Evolutionary conservation across 768 basidiomycete species (phyloP).

Genomic region (Xanthoconium stramineum): DNA sequence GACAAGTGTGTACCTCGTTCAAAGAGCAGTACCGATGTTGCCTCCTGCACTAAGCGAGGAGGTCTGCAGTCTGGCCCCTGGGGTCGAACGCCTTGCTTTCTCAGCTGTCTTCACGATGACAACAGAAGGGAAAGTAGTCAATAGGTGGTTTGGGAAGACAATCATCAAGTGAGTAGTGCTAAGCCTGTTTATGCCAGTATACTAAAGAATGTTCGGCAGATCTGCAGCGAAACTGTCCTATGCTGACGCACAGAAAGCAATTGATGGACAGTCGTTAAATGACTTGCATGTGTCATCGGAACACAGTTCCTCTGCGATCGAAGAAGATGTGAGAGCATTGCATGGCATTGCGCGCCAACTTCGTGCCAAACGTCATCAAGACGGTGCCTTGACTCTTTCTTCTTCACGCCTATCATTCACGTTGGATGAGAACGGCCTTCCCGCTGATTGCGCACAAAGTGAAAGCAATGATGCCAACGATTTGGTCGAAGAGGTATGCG

Average conservation of each 20-base stretch:
- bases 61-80: conserved; percentile 87
- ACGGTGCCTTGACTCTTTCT: conserved; percentile 72
- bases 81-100: conserved; percentile 87
- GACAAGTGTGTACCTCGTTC: conserved; percentile 95
- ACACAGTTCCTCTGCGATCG: conserved; percentile 59
- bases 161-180: conserved; percentile 68
- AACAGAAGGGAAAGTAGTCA: conserved; percentile 73
- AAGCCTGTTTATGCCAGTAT: neutral
- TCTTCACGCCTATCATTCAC: conserved; percentile 71
- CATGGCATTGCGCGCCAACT: conserved; percentile 70
- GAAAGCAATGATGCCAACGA: conserved; percentile 69
- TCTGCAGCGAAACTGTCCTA: conserved; percentile 88
- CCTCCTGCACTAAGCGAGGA: conserved; percentile 92
- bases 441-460: conserved; percentile 71
- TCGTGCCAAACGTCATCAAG: conserved; percentile 68
- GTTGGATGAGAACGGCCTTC: conserved; percentile 75
- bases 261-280: conserved; percentile 66
- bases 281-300: conserved; percentile 52
- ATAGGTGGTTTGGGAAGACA: conserved; percentile 92
- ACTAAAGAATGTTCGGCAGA: conserved; percentile 38
- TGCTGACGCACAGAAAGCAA: conserved; percentile 72
- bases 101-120: conserved; percentile 85
- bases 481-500: conserved; percentile 82
- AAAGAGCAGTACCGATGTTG: conserved; percentile 95
- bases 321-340: conserved; percentile 71